phyloP scores from a whole-genome alignment of 2,329 filamentous ascomycete species.

The Fusarium sp. region DNA sequence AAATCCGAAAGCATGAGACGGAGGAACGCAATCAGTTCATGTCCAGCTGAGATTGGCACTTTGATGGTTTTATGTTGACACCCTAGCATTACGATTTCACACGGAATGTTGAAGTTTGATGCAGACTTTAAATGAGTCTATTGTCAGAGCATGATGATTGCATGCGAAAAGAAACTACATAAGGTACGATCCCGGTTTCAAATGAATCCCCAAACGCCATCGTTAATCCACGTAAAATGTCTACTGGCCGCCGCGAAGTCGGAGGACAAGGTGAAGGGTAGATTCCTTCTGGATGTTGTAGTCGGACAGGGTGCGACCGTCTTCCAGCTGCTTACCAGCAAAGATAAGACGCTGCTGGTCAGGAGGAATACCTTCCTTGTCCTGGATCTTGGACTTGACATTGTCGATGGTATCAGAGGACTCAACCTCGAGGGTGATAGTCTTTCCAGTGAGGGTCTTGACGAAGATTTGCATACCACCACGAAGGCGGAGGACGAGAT shows the following conservation, averaged over 20 bases:
- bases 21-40: background rate
- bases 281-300: conserved; percentile 98
- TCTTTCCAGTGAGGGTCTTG: conserved; percentile 91
- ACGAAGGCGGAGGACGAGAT: conserved; percentile 86
- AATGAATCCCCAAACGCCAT: conserved; percentile 57
- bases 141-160: conserved; percentile 22
- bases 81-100: background rate
- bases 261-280: conserved; percentile 82
- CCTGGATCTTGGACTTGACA: conserved; percentile 92
- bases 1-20: background rate
- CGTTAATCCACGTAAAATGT: conserved; percentile 60
- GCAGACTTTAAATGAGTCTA: conserved; percentile 40
- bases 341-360: conserved; percentile 96
- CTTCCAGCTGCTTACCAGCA: conserved; percentile 92
- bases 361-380: conserved; percentile 92
- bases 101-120: background rate
- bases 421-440: conserved; percentile 92
- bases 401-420: conserved; percentile 93
- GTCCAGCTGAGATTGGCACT: background rate
- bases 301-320: conserved; percentile 89
- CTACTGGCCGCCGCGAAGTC: conserved; percentile 81
- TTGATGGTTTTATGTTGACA: background rate
- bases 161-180: conserved; percentile 34
- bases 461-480: conserved; percentile 93
- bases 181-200: conserved; percentile 20